Evolutionary conservation across 1,139 yeast species (phyloP), one percentile per base, ranked within the genome.

Genomic region (Lodderomyces oxycetoniae): DNA sequence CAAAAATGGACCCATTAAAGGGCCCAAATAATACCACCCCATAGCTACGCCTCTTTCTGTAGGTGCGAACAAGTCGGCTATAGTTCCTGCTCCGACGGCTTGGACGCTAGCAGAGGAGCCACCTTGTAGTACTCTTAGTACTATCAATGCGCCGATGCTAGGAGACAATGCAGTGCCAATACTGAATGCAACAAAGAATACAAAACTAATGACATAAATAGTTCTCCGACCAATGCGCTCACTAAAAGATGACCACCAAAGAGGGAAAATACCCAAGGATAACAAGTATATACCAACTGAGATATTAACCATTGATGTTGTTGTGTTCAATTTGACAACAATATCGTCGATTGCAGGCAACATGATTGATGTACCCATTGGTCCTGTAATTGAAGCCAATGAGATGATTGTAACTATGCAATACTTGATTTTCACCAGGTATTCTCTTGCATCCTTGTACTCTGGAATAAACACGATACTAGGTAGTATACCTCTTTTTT

Each of bases 321-420:
- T 50, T 0, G 94, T 80, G 33, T 79, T 32, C 22, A 85, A 62
- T 17, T 74, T 76, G 0, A 41, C 39, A 4, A 72, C 71, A 27
- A 86, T 71, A 39, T 78, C 74, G 31, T 74, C 73, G 30, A 85
- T 74, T 0, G 93, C 93, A 0, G 96, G 95, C 34, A 84, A 70
- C 54, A 86, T 67, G 39, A 87, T 83, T 1, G 91, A 79, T 1
- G 94, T 81, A n/a, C 94, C 95, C 89, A 87, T 82, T 7, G 96
- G 95, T 0, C 95, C 95, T 33, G 84, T 71, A 52, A 82, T 63
- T 2, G 89, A 85, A 4, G 91, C 88, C 40, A 74, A 63, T 0
- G 93, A 89, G 27, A 85, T 75, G 19, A 83, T 62, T 22, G 73
- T 59, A 2, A 84, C 83, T 34, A 86, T 67, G n/a, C 67, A 36